A percentile compares a stretch with the other conserved stretches of the same genome.
phyloP scores from a whole-genome alignment of 179 eudicot species.

The Silene coronaria region DNA sequence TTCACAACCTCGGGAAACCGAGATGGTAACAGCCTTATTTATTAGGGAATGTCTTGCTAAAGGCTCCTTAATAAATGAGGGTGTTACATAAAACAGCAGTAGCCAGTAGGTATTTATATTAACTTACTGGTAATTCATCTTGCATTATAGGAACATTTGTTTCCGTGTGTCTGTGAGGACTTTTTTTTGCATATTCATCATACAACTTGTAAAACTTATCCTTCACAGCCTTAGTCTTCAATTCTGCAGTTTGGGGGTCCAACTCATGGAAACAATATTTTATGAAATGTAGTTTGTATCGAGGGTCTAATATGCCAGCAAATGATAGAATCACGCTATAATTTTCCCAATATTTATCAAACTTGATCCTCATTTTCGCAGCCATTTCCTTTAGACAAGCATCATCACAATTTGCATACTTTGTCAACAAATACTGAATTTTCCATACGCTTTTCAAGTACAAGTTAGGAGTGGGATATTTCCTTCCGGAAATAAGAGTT shows the following conservation, averaged over 20 bases:
- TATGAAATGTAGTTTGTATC: conserved; percentile 9
- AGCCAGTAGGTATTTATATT: too few species aligned
- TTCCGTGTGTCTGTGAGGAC: not conserved
- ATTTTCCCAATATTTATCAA: conserved; percentile 21
- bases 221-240: not conserved
- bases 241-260: not conserved
- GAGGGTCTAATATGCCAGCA: conserved; percentile 23
- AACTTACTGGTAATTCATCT: not conserved
- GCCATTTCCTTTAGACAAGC: not conserved
- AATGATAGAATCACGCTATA: conserved; percentile 19
- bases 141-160: not conserved
- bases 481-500: conserved; percentile 3
- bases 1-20: too few species aligned
- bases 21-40: too few species aligned
- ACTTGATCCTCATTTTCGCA: conserved; percentile 16
- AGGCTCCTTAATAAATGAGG: too few species aligned
- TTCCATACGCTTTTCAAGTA: conserved; percentile 17
- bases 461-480: conserved; percentile 21
- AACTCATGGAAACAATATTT: conserved; percentile 14
- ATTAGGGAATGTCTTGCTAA: too few species aligned
- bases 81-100: too few species aligned
- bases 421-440: not conserved
- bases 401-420: not conserved
- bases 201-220: not conserved
- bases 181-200: not conserved